Evolutionary conservation across 306 rosid species (phyloP).

Genomic region (Fagus crenata): DNA sequence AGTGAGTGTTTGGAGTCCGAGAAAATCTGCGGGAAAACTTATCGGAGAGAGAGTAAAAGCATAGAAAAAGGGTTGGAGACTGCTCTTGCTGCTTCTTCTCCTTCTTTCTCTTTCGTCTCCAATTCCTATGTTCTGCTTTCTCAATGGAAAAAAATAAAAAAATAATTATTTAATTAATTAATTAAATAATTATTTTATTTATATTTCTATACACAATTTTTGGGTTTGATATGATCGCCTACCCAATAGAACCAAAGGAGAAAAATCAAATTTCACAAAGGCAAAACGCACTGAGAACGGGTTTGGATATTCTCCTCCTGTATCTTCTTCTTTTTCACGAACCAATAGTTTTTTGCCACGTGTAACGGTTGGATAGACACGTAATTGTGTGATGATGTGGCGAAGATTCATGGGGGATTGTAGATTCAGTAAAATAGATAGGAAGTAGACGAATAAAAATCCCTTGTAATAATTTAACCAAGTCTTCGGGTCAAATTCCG

Average conservation of each 20-base stretch:
- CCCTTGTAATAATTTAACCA: constrained; percentile 26
- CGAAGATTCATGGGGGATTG: accelerated
- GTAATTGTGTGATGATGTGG: background rate
- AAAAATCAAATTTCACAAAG: background rate
- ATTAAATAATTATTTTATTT: background rate
- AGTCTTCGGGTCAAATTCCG: constrained; percentile 49
- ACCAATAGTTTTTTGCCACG: constrained; percentile 45
- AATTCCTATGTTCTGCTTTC: constrained; percentile 45
- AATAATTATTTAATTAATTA: background rate
- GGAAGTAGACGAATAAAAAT: constrained; percentile 14
- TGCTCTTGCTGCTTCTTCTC: constrained; percentile 14
- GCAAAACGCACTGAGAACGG: constrained; percentile 48
- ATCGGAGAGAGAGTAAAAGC: constrained; percentile 27
- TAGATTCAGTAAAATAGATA: background rate
- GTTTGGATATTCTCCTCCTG: constrained; percentile 30
- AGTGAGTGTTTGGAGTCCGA: constrained; percentile 32
- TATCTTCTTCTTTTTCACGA: constrained; percentile 10
- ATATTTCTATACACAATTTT: background rate
- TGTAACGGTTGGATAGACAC: background rate
- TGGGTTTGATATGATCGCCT: constrained; percentile 41
- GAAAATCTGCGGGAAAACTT: constrained; percentile 39
- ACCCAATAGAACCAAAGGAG: constrained; percentile 24
- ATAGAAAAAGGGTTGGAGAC: constrained; percentile 16
- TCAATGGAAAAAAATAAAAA: background rate
- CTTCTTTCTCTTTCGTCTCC: constrained; percentile 44